These are phyloP conservation scores for Entamoeba histolytica DNA, from an alignment of 208 protist species.

Conservation along the genomic window DNA sequence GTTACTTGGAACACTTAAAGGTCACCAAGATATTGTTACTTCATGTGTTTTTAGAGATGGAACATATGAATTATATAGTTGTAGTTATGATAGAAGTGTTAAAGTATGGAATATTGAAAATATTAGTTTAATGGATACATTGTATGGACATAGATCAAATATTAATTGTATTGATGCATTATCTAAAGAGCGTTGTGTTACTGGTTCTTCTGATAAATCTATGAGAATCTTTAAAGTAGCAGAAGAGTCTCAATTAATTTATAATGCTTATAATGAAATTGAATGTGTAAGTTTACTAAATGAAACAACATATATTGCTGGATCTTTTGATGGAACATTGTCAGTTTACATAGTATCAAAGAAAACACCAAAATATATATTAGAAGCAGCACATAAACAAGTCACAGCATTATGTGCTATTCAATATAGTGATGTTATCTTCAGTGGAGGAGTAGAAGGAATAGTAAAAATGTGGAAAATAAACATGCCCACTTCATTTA, in stretches of 20 bases:
- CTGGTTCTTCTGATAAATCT: neutral
- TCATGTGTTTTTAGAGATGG: neutral
- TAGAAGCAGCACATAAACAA: neutral
- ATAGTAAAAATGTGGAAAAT: neutral
- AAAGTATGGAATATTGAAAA: neutral
- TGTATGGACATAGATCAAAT: neutral
- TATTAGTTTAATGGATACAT: neutral
- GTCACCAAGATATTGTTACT: neutral
- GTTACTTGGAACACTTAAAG: neutral
- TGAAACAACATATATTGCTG: neutral
- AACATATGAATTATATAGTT: neutral
- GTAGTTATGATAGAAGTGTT: neutral
- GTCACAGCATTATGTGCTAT: neutral
- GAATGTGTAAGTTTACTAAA: neutral
- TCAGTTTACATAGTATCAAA: neutral
- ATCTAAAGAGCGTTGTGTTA: neutral
- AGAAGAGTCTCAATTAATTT: neutral
- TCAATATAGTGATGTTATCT: neutral
- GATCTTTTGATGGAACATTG: neutral
- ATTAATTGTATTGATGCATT: neutral
- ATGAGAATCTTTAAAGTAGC: neutral
- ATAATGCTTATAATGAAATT: neutral
- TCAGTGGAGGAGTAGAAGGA: neutral
- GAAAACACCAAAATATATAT: neutral
- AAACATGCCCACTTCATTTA: neutral